Conservation (phyloP, 768 basidiomycete genomes). For the Rhizopogon vesiculosus region DNA sequence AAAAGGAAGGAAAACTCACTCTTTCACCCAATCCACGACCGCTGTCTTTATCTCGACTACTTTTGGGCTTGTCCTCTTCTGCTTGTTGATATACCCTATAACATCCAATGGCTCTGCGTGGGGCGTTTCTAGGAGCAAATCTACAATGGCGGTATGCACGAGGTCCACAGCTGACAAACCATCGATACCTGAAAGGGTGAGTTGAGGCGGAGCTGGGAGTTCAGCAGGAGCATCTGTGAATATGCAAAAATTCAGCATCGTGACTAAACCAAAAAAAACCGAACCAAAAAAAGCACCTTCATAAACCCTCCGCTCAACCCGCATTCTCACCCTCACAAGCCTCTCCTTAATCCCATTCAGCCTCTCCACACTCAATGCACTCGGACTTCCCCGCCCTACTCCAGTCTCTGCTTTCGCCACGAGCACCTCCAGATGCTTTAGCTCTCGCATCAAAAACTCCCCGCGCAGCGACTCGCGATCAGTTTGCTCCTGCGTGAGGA, state of each 20-base stretch:
- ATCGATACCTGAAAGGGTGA: slow-evolving; percentile 1
- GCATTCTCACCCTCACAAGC: neutral
- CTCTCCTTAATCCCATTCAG: neutral
- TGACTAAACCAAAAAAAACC: neutral
- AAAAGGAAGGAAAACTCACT: slow-evolving; percentile 8
- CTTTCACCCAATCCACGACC: slow-evolving; percentile 9
- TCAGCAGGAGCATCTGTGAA: neutral
- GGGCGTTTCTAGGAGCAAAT: neutral
- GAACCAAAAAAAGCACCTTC: neutral
- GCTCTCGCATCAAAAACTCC: neutral
- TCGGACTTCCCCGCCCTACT: neutral
- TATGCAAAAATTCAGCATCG: neutral
- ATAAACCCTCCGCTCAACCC: neutral
- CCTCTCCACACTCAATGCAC: neutral
- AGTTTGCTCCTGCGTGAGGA: neutral
- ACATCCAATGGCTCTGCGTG: neutral
- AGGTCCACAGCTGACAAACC: neutral
- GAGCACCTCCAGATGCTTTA: neutral
- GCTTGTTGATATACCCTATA: slow-evolving; percentile 6
- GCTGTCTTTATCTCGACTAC: slow-evolving; percentile 1
- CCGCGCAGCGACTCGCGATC: neutral
- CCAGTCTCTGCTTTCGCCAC: neutral
- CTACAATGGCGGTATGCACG: neutral
- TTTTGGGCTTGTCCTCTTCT: slow-evolving; percentile 6
- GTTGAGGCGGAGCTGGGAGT: neutral